phyloP scores from a whole-genome alignment of 2,329 filamentous ascomycete genomes.

The Triangularia setosa region DNA sequence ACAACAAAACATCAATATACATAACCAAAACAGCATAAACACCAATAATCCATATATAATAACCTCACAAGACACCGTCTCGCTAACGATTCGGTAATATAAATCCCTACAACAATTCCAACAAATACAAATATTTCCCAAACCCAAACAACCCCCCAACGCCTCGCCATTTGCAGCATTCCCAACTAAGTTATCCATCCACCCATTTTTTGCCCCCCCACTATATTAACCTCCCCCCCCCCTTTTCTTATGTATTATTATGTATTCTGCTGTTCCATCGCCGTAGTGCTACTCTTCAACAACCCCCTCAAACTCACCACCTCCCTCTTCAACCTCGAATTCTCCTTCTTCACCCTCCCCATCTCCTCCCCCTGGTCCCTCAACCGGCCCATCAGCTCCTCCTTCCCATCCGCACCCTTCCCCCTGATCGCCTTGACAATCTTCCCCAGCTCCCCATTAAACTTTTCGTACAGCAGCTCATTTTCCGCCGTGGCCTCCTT shows the following conservation, averaged over 20 bases:
- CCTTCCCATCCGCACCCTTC: constrained; percentile 71
- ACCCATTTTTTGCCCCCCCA: not conserved
- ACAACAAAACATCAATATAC: no score
- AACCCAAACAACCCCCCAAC: not conserved
- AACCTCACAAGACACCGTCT: not conserved
- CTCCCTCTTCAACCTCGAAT: constrained; percentile 76
- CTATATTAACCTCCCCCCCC: constrained; percentile 10
- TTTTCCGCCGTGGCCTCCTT: constrained; percentile 87
- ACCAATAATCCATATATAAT: not conserved
- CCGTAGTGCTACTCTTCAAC: constrained; percentile 40
- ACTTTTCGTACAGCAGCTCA: constrained; percentile 84
- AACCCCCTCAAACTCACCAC: constrained; percentile 64
- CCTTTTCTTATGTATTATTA: not conserved
- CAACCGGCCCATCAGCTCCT: constrained; percentile 68
- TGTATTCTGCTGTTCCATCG: not conserved
- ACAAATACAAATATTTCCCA: not conserved
- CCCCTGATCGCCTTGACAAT: constrained; percentile 72
- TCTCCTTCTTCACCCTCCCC: constrained; percentile 76
- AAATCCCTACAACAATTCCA: not conserved
- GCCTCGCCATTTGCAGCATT: not conserved
- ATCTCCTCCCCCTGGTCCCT: constrained; percentile 75
- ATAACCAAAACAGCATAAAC: not conserved
- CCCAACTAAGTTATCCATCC: not conserved
- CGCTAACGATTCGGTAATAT: not conserved
- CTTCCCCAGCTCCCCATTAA: constrained; percentile 85